Evolutionary conservation across 768 basidiomycete genomes (phyloP), one percentile per base, ranked within the genome.

Genomic region (Xanthoconium purpureum): DNA sequence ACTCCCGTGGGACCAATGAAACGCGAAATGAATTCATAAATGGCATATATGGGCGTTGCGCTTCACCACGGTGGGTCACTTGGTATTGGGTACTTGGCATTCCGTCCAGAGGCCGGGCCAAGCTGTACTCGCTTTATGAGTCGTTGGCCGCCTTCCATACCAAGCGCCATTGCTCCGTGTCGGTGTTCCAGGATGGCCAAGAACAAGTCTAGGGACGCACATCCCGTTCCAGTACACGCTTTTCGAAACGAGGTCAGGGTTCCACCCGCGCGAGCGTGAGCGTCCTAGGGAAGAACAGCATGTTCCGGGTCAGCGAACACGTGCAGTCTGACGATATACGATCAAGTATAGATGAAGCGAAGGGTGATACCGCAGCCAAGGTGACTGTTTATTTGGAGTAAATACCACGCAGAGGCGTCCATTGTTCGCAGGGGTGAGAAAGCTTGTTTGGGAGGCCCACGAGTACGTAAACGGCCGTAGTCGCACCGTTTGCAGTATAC

Each of bases 241-340:
- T 20, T 47, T 36, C 14, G 40, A 24, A 62, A 62, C 47, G 54
- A 60, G 62, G 58, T 12, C 62, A 63, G 63, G 62, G 63, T 42
- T 49, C 12, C 10, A 15, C 10, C 20, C 52, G 63, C 61, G 63
- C 58, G 63, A 63, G 58, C 37, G 46, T 45, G 47, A 28, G 54
- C n/a, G 29, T n/a, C 32, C 43, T 17, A 48, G 44, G 45, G 43
- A 29, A 58, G 32, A 24, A 51, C 32, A 47, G 47, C 54, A 56
- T 20, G 62, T 43, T 62, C 52, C 47, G n/a, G 32, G 43, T 57
- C 52, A 30, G 48, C n/a, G 9, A 20, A 47, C 51, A 47, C 18
- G 47, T 52, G 61, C 36, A 29, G 30, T 5, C 3, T 18, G n/a
- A 48, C 17, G 24, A 3, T 1, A 17, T 33, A 52, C 1, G 30